Conservation (phyloP, 78 protist species). For the Pigoraptor vietnamica region DNA sequence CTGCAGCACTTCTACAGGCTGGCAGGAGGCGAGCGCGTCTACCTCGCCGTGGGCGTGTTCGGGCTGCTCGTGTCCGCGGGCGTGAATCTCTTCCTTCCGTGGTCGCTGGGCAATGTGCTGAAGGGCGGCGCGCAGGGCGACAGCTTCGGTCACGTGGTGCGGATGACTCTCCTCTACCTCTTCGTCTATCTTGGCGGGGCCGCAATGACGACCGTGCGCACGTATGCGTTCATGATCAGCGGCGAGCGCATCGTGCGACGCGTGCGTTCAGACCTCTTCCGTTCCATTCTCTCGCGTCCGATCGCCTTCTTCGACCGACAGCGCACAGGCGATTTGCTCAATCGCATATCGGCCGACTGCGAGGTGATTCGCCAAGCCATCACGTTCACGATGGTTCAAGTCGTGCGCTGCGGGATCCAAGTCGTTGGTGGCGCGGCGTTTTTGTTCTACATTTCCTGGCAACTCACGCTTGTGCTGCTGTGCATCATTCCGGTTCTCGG, state of each 20-base stretch:
- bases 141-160: not conserved
- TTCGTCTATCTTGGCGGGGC: not conserved
- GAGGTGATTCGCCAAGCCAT: conserved; percentile 50
- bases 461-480: conserved; percentile 64
- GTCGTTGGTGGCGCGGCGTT: conserved; percentile 42
- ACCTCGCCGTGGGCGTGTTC: not conserved
- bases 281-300: conserved; percentile 57
- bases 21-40: not conserved
- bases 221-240: not conserved
- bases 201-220: not conserved
- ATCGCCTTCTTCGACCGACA: conserved; percentile 78
- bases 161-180: not conserved
- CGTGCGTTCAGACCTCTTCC: conserved; percentile 27
- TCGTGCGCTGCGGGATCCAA: conserved; percentile 27
- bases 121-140: not conserved
- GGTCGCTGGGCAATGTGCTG: not conserved
- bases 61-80: not conserved
- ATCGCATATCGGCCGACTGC: conserved; percentile 70
- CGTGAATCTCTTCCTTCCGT: not conserved
- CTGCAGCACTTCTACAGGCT: not conserved
- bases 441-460: conserved; percentile 60
- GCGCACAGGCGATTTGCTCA: conserved; percentile 83
- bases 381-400: conserved; percentile 56
- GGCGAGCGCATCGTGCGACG: not conserved
- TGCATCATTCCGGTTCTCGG: conserved; percentile 55